Base-by-base conservation (phyloP, 352 stramenopile genomes). In the Phytophthora multivora region DNA sequence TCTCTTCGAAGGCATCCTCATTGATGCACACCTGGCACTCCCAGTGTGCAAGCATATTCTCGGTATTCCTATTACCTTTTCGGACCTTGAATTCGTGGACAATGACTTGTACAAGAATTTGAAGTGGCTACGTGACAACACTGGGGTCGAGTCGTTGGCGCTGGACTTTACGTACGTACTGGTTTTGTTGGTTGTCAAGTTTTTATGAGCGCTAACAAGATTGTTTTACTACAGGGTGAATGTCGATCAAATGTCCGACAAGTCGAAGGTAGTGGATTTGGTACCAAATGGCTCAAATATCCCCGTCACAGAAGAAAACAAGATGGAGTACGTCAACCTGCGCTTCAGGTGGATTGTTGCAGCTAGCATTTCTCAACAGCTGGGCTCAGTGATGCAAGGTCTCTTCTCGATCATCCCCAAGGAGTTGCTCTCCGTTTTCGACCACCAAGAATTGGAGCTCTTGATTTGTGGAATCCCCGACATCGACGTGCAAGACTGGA, bases 391-490 rank as follows among this genome's bases (percentile, higher is more conserved):
- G 59, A 80, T 98, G 28, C 86, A 98, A 72, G 97, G 97, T 18
- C 97, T 99, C 48, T 97, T 98, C 65, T 97, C 98, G 21, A 90
- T 99, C 39, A 96, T 99, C 21, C 97, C 97, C 28, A 74, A 81
- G 39, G 95, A 98, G 66, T 73, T 98, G 18, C 58, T 93, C 15
- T 96, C 93, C 4, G 97, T 99, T 38, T 99, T 99, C 67, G 97
- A 97, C 51, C 91, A 98, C 46, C 91, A 97, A 62, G 96, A 99
- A 70, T 80, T 99, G 26, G 96, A 99, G 69, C 83, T 99, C 23
- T 76, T 99, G 33, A 99, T 99, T 56, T 99, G 94, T 47, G 97
- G 97, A 19, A 93, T 99, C 66, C 97, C 97, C 13, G 93, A 99
- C 50, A 98, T 99, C 55, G 96, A 99, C 70, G 86, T 98, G 47